Base-by-base conservation (phyloP, 1,284 basidiomycete species). In the Anthracocystis walkeri region DNA sequence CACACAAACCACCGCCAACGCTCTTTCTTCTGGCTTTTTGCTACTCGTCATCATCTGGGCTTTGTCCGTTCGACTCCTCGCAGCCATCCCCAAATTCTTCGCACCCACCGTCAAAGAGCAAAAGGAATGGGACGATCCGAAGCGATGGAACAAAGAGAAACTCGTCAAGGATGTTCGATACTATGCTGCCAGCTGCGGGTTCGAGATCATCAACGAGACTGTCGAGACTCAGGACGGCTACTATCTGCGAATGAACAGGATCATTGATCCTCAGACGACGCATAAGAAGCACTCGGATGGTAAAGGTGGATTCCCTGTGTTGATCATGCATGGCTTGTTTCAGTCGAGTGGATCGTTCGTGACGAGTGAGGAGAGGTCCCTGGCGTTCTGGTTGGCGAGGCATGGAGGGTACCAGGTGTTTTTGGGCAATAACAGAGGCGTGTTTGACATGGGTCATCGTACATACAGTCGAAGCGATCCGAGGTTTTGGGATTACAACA, bases 401-500 rank as follows among this genome's bases (percentile, higher is more conserved):
- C 86, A 89, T 49, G 83, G 87, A 3, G 86, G 86, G 21, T 90
- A 90, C 78, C 88, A 90, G 73, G 89, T 90, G n/a, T 90, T 89
- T 75, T 85, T 90, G 10, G 89, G 89, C 35, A 90, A 90, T 81
- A 89, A 87, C 14, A 85, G 90, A 25, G 89, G 88, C 25, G 88
- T 90, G 2, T 90, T 90, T 75, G 88, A 89, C 67, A 90, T 90
- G 89, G 89, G 90, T 8, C 90, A 90, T 77, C 80, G 87, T 20
- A 86, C 80, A 45, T 87, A 88, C 64, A 85, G 82, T 21, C 81
- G 89, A 23, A 85, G 84, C 58, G 89, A 90, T 77, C 89, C 89
- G 10, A 84, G 88, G 4, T 90, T 90, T 79, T 90, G 89, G 89
- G 89, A 90, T 82, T 90, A 89, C 87, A 90, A 89, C 48, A 90